Conservation (phyloP, 805 yeast species). For the Wickerhamiella spandovensis region DNA sequence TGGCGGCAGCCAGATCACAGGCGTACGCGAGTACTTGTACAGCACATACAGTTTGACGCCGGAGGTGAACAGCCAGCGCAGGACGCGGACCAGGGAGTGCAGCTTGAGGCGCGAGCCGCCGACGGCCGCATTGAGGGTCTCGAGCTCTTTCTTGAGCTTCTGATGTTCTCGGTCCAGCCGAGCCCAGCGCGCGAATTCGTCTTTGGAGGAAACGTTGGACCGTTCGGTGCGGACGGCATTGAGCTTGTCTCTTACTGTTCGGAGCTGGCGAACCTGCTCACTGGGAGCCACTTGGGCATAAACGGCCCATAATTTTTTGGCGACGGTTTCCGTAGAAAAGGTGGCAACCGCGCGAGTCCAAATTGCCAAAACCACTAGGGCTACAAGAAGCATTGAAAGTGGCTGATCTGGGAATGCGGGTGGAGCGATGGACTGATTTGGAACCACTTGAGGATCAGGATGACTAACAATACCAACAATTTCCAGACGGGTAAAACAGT, state of each 20-base stretch:
- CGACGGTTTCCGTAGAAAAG: conserved; percentile 17
- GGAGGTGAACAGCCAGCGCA: conserved; percentile 30
- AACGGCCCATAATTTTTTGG: conserved; percentile 29
- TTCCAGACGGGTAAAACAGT: no score
- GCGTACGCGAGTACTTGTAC: conserved; percentile 38
- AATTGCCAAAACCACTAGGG: conserved; percentile 13
- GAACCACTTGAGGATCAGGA: no score
- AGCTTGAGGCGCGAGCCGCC: conserved; percentile 27
- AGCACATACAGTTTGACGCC: conserved; percentile 33
- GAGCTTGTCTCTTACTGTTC: conserved; percentile 32
- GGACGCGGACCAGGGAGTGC: conserved; percentile 24
- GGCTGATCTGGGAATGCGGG: no score
- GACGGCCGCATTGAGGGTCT: conserved; percentile 27
- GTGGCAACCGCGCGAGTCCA: conserved; percentile 13
- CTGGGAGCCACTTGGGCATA: conserved; percentile 29
- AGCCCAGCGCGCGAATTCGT: conserved; percentile 93
- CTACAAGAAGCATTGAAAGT: conserved; percentile 5
- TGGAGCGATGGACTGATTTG: not conserved
- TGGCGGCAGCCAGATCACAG: conserved; percentile 46
- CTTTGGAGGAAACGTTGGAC: conserved; percentile 65
- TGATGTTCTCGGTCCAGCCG: conserved; percentile 66
- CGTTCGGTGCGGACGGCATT: conserved; percentile 38
- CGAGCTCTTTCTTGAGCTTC: conserved; percentile 40
- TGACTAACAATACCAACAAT: no score
- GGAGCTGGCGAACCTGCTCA: conserved; percentile 22